Evolutionary conservation across 2,329 filamentous ascomycete genomes (phyloP), one percentile per base, ranked within the genome.

Genomic region (Botrytis hyacinthi): DNA sequence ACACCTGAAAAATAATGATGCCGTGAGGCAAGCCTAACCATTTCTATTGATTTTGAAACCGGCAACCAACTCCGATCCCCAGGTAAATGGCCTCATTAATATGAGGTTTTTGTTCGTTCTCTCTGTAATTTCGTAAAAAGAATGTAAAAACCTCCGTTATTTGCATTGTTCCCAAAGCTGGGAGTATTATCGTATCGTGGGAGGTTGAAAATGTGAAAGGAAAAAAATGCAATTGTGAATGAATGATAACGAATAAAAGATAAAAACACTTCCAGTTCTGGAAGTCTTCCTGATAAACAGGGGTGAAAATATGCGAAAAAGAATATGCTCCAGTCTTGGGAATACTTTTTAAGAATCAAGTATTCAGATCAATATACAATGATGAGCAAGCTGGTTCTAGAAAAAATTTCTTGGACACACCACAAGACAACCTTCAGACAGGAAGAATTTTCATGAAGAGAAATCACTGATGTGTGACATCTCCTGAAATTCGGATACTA

Each of bases 11-110:
- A 66, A 42, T 6, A 42, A 71, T 66, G 61, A 32, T 54, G 70
- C 70, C 70, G 70, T 57, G 70, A 71, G 70, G 70, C 70, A 66
- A 54, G 32, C 70, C 70, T 66, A 66, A 44, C 61, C 60, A 60
- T 51, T 57, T 71, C 67, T 70, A 70, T 44, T 35, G 10, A 37
- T 40, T 71, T 71, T 71, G 12, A 62, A 70, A 46, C 37, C 60
- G 32, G 26, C 37, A 68, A 68, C 29, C 68, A 62, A 70, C 57
- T 70, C 68, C 68, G 32, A 61, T 62, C 42, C 68, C 37, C 51
- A 46, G 46, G 40, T 40, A 40, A 54, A 54, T 22, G 16, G 16
- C 65, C 63, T 18, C 65, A 68, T 35, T 67, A 29, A 29, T 29
- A 68, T 68, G 46, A 51, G 26, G 46, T 9, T 54, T 18, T 51